phyloP scores from a whole-genome alignment of 2,329 filamentous ascomycete species.

The Tolypocladium tropicale region DNA sequence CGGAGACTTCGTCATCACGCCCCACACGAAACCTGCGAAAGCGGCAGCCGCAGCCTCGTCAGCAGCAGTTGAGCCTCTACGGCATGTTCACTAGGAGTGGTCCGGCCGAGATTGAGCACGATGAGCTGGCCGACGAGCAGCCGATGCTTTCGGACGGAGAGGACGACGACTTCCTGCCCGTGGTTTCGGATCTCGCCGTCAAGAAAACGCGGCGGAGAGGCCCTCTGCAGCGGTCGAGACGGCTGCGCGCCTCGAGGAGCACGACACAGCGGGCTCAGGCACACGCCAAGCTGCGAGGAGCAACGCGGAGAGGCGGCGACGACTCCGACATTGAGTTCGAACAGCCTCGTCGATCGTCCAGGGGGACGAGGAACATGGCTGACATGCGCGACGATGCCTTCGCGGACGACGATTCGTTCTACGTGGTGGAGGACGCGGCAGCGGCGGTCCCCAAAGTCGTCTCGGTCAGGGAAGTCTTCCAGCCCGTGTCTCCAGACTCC shows the following conservation, averaged over 20 bases:
- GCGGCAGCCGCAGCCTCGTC: slow-evolving; percentile 9
- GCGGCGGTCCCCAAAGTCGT: slow-evolving; percentile 41
- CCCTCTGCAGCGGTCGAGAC: slow-evolving; percentile 11
- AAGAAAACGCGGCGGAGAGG: slow-evolving; percentile 13
- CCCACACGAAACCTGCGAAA: slow-evolving; percentile 12
- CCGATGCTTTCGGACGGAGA: slow-evolving; percentile 17
- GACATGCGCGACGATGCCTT: slow-evolving; percentile 42
- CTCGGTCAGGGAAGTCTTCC: slow-evolving; percentile 66
- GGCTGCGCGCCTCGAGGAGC: slow-evolving; percentile 8
- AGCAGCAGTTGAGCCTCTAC: slow-evolving; percentile 7
- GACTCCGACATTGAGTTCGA: slow-evolving; percentile 45
- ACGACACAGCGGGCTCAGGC: slow-evolving; percentile 7
- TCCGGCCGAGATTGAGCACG: slow-evolving; percentile 13
- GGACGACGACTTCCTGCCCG: slow-evolving; percentile 23
- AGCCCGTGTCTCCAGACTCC: slow-evolving; percentile 47
- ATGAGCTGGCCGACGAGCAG: slow-evolving; percentile 22
- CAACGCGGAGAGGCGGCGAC: slow-evolving; percentile 12
- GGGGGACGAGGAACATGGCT: slow-evolving; percentile 31
- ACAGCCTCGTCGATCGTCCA: slow-evolving; percentile 35
- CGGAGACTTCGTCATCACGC: background rate
- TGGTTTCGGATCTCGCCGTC: slow-evolving; percentile 25
- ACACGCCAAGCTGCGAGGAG: slow-evolving; percentile 1
- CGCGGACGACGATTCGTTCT: slow-evolving; percentile 49
- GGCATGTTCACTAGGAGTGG: slow-evolving; percentile 15
- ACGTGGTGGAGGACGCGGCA: slow-evolving; percentile 35